These are phyloP conservation scores for Hypoxylon fragiforme DNA, from an alignment of 495 filamentous ascomycete genomes.

Conservation along the genomic window DNA sequence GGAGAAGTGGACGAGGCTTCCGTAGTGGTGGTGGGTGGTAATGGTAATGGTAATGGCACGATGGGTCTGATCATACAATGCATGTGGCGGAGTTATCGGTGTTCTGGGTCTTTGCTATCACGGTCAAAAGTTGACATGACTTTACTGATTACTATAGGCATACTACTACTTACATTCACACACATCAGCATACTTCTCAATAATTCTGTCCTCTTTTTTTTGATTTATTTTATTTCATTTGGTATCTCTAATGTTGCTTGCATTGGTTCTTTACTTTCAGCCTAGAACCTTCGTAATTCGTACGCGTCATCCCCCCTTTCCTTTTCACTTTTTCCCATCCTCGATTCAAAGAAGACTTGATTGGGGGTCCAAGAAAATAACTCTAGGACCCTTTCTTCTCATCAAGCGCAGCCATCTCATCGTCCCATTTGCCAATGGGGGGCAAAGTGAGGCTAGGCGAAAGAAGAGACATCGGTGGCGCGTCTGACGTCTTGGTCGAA, in stretches of 20 bases:
- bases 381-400: slow-evolving; percentile 17
- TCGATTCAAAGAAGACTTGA: too few species aligned
- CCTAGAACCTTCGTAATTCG: too few species aligned
- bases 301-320: too few species aligned
- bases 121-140: slow-evolving; percentile 22
- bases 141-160: slow-evolving; percentile 12
- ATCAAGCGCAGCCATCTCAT: slow-evolving; percentile 50
- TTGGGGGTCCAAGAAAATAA: too few species aligned
- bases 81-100: slow-evolving; percentile 34
- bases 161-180: background rate
- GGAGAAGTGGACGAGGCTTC: slow-evolving; percentile 47
- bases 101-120: slow-evolving; percentile 11
- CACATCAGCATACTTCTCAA: slow-evolving; percentile 2
- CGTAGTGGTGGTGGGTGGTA: slow-evolving; percentile 51
- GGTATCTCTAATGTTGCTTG: slow-evolving; percentile 28
- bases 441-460: slow-evolving; percentile 28
- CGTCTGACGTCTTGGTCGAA: slow-evolving; percentile 6
- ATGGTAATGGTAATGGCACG: slow-evolving; percentile 1
- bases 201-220: slow-evolving; percentile 6
- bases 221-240: slow-evolving; percentile 13
- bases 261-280: too few species aligned
- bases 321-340: too few species aligned
- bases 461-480: slow-evolving; percentile 4
- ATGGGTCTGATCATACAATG: background rate
- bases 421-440: slow-evolving; percentile 50